Evolutionary conservation across 164 flowering plant genomes (phyloP), one percentile per base, ranked within the genome.

Genomic region (Akebia trifoliata): DNA sequence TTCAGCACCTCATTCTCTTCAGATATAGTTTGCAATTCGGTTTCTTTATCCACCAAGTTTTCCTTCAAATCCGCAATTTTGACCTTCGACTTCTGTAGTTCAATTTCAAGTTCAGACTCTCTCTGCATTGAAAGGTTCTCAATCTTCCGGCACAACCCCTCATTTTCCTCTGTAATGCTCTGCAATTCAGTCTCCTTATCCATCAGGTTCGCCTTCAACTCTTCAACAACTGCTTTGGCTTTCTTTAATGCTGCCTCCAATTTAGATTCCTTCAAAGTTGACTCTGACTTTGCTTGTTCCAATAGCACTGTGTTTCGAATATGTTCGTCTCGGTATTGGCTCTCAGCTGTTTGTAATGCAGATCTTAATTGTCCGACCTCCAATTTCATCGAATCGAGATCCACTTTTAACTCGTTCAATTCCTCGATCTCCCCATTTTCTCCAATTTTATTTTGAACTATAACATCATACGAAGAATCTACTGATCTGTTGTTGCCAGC

Each of bases 131-230:
- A 65, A 5, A 50, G 53, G 36, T 59, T 74, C 65, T 72, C 68
- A 7, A 83, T 74, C 67, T 68, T 76, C 46, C 36, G 29, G 22
- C 50, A 74, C 54, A 86, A 67, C 50, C 55, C 76, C 52, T 86
- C 91, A 61, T 89, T 86, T 70, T 89, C 97, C 56, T 84, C 90
- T 17, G 65, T 57, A 49, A 90, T 77, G 10, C 79, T 72, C 63
- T 85, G 92, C 60, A 90, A 47, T 58, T 81, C 87, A 32, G 81
- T 85, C 76, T 90, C 97, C 62, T 85, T 90, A 21, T 85, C 90
- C 95, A 90, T 81, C 57, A 87, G 50, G 10, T 73, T 76, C 9
- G 82, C 86, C 69, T 69, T 84, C 66, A 90, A 57, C 57, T 85
- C 95, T 43, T 79, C 81, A 35, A 90, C 69, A 8, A 60, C 70